These are phyloP conservation scores for Kazachstania sp. DNA, from an alignment of 1,139 yeast genomes.

Conservation along the genomic window DNA sequence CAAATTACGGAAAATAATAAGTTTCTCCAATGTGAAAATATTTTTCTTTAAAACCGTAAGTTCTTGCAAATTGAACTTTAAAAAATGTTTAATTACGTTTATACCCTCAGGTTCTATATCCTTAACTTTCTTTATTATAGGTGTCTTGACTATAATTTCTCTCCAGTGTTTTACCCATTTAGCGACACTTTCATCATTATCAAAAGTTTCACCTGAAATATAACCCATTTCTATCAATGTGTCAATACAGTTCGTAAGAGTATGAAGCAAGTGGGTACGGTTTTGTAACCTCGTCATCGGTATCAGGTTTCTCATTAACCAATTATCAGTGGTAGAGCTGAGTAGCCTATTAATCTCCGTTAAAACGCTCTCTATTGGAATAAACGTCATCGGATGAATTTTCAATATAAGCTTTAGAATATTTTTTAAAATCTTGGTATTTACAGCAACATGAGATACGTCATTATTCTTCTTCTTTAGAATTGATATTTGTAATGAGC, in stretches of 20 bases:
- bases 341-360: constrained; percentile 1
- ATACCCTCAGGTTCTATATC: constrained; percentile 36
- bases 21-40: constrained; percentile 1
- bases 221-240: constrained; percentile 10
- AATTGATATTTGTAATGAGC: constrained; percentile 7
- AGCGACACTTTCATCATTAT: constrained; percentile 8
- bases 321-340: constrained; percentile 2
- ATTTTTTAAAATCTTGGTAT: constrained; percentile 11
- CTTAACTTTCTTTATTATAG: constrained; percentile 3
- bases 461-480: neutral
- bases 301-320: constrained; percentile 2
- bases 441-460: constrained; percentile 9
- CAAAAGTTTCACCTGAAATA: neutral
- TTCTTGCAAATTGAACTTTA: constrained; percentile 46
- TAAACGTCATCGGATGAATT: constrained; percentile 11
- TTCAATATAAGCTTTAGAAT: constrained; percentile 11
- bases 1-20: constrained; percentile 2
- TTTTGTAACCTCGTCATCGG: constrained; percentile 3
- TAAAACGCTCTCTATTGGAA: constrained; percentile 13
- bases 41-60: constrained; percentile 32
- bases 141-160: neutral
- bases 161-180: constrained; percentile 14
- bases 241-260: constrained; percentile 14
- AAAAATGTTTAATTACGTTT: constrained; percentile 48
- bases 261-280: constrained; percentile 8